phyloP scores from a whole-genome alignment of 2,329 filamentous ascomycete genomes.

The Ceratocystis ficicola region DNA sequence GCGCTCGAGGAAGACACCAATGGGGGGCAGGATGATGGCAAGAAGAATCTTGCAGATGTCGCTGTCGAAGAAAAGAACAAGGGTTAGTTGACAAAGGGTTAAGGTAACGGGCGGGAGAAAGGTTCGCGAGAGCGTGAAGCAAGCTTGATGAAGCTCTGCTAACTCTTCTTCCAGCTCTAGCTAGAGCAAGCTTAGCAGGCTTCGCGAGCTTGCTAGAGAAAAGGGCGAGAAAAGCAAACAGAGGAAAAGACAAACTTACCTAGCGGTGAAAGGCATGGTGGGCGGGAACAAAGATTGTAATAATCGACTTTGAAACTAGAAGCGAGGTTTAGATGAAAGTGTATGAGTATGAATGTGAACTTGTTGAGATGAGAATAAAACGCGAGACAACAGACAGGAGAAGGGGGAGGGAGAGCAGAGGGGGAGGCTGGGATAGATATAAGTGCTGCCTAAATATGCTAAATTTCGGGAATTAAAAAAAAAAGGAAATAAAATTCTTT shows the following conservation, averaged over 20 bases:
- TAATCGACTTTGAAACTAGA: not conserved
- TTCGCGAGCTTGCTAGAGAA: not conserved
- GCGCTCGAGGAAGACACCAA: slow-evolving; percentile 89
- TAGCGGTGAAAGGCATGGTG: slow-evolving; percentile 49
- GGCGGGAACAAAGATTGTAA: not conserved
- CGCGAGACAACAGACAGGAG: not conserved
- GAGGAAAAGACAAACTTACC: slow-evolving; percentile 32
- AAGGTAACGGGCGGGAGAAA: not conserved
- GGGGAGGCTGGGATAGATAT: not conserved
- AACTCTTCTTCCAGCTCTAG: no score
- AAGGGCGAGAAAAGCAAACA: no score
- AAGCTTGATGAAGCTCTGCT: no score
- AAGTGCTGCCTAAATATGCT: not conserved
- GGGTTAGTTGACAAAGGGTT: slow-evolving; percentile 8
- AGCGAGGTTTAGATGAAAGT: not conserved
- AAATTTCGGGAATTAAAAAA: not conserved
- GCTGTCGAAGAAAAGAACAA: slow-evolving; percentile 25
- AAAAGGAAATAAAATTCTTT: not conserved
- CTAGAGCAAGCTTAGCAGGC: not conserved
- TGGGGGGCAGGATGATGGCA: slow-evolving; percentile 76
- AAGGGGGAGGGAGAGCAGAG: not conserved
- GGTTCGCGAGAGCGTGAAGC: not conserved
- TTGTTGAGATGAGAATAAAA: not conserved
- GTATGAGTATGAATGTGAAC: not conserved
- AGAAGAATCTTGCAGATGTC: slow-evolving; percentile 62